phyloP scores from a whole-genome alignment of 2,329 filamentous ascomycete species.

The Cladosporium sp. region DNA sequence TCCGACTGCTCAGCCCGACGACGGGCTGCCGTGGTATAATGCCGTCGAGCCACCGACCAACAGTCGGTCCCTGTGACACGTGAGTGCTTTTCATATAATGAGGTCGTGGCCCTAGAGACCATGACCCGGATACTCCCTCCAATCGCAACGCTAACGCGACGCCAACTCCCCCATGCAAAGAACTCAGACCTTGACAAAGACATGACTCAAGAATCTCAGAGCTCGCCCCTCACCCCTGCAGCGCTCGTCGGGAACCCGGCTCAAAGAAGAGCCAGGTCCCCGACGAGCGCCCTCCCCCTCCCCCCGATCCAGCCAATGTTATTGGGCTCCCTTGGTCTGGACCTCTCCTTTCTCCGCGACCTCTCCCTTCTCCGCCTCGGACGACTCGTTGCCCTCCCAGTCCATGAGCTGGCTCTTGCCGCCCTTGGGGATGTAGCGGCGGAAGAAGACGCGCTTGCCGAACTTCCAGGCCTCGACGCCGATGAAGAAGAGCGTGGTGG shows the following conservation, averaged over 20 bases:
- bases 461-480: slow-evolving; percentile 64
- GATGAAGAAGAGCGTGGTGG: slow-evolving; percentile 55
- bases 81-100: too few relatives aligned
- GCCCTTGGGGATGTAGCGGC: slow-evolving; percentile 4
- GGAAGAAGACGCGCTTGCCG: slow-evolving; percentile 46
- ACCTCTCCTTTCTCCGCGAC: slow-evolving; percentile 2
- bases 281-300: neutral
- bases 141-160: too few relatives aligned
- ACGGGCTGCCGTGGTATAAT: too few relatives aligned
- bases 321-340: neutral
- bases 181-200: too few relatives aligned
- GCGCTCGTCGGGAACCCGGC: neutral
- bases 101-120: too few relatives aligned
- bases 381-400: slow-evolving; percentile 34
- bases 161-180: too few relatives aligned
- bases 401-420: slow-evolving; percentile 30
- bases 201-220: too few relatives aligned
- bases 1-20: too few relatives aligned
- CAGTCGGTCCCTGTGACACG: too few relatives aligned
- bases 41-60: too few relatives aligned
- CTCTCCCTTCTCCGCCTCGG: slow-evolving; percentile 9
- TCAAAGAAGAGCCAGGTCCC: neutral
- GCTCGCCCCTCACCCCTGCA: neutral
- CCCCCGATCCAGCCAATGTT: slow-evolving; percentile 3
- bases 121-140: too few relatives aligned